phyloP scores from a whole-genome alignment of 768 basidiomycete genomes.

The Leccinum barrowsii region DNA sequence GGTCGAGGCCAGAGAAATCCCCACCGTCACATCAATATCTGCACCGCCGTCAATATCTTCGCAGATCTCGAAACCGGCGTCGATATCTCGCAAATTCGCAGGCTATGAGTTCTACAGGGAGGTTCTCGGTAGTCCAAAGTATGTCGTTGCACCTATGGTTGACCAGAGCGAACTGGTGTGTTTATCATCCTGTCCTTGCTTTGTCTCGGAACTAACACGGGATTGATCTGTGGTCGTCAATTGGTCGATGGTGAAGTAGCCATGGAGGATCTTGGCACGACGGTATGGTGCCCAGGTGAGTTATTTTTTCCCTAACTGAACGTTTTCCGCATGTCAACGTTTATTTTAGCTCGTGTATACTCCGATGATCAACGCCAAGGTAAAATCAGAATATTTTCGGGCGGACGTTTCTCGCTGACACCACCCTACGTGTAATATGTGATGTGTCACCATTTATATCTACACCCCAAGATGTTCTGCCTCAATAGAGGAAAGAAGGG shows the following conservation, averaged over 20 bases:
- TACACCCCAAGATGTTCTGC: conserved; percentile 53
- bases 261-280: conserved; percentile 84
- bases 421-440: background rate
- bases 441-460: background rate
- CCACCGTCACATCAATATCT: background rate
- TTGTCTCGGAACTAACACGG: background rate
- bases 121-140: conserved; percentile 81
- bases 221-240: background rate
- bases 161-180: conserved; percentile 94
- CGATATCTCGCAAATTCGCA: conserved; percentile 41
- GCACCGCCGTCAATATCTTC: background rate
- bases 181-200: conserved; percentile 11
- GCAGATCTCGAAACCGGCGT: background rate
- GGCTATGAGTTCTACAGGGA: conserved; percentile 85
- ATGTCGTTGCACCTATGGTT: conserved; percentile 96
- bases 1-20: background rate
- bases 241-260: conserved; percentile 44
- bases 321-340: background rate
- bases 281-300: conserved; percentile 76
- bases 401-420: background rate
- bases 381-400: conserved; percentile 23
- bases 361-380: conserved; percentile 97
- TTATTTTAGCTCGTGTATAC: conserved; percentile 75
- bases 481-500: conserved; percentile 32
- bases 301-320: background rate